Evolutionary conservation across 2,329 filamentous ascomycete genomes (phyloP), one percentile per base, ranked within the genome.

Genomic region (Fusarium sp.): DNA sequence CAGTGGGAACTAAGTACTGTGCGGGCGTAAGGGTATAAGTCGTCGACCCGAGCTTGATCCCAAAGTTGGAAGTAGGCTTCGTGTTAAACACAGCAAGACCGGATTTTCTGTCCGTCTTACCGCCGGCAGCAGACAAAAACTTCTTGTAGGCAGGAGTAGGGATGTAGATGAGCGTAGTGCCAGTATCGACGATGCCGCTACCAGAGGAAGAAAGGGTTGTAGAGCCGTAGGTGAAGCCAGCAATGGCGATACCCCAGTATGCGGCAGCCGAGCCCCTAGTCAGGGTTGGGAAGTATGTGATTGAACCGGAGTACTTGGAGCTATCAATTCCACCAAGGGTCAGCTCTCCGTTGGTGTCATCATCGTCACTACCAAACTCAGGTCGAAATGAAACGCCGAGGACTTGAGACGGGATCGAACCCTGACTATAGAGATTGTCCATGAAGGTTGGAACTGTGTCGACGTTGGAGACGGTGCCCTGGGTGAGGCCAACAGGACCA

Each of bases 321-420:
- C 44, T 56, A 7, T 56, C 53, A 7, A 36, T 28, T 8, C 53
- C 53, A 40, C 53, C 53, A 3, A 56, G 53, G 2, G 53, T 56
- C 15, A 56, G 28, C 24, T 56, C 53, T 56, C 53, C 53, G 8
- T 56, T 56, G 1, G 15, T 17, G 1, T 56, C 53, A 10, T 9
- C 10, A 4, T 2, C 5, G 13, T 56, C 44, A 11, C 44, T 51
- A 0, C 53, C 53, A 13, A 24, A 39, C 53, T 56, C 53, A 1
- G 53, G 53, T 2, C 26, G 26, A 19, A 56, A 56, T 2, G 24
- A 56, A 38, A 56, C 44, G 5, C 44, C 53, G 0, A 56, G 53
- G 0, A 56, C 53, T 10, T 56, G 31, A 1, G 53, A 33, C 2
- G 44, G 14, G 15, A 54, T 54, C 1, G 28, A 54, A 0, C 51